phyloP scores from a whole-genome alignment of 2,329 filamentous ascomycete genomes.

The Sporothrix luriei region DNA sequence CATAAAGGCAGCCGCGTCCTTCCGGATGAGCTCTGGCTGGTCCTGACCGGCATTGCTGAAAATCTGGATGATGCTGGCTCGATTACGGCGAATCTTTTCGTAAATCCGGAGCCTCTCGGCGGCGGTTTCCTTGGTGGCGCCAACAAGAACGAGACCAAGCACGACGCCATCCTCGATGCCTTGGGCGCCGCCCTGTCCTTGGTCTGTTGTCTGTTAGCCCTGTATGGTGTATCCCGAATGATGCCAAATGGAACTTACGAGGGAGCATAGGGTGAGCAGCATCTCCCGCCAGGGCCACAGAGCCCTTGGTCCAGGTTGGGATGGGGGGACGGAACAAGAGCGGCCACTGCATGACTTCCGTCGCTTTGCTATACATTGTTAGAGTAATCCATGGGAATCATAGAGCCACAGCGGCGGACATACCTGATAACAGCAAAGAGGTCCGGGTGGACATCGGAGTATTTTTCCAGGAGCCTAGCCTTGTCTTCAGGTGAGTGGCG shows the following conservation, averaged over 20 bases:
- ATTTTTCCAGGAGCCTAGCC: conserved; percentile 11
- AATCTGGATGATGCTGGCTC: conserved; percentile 24
- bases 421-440: conserved; percentile 20
- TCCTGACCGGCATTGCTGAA: conserved; percentile 25
- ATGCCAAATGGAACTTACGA: not conserved
- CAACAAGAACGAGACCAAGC: conserved; percentile 2
- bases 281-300: conserved; percentile 5
- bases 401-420: too few relatives aligned
- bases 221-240: too few relatives aligned
- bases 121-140: not conserved
- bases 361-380: conserved; percentile 6
- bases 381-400: not conserved
- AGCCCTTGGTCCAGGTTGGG: conserved; percentile 19
- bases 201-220: not conserved
- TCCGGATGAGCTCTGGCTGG: conserved; percentile 12
- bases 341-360: conserved; percentile 22
- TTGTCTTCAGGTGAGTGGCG: conserved; percentile 13
- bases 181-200: conserved; percentile 16
- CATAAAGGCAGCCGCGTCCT: conserved; percentile 12
- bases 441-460: conserved; percentile 20
- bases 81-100: conserved; percentile 15
- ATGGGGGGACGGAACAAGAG: conserved; percentile 15
- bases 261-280: conserved; percentile 24
- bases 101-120: conserved; percentile 4
- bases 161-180: conserved; percentile 20